Percentiles rank a stretch among this genome's conserved stretches.
These are phyloP conservation scores for Phytophthora megakarya DNA, from an alignment of 352 stramenopile species.

Conservation along the genomic window DNA sequence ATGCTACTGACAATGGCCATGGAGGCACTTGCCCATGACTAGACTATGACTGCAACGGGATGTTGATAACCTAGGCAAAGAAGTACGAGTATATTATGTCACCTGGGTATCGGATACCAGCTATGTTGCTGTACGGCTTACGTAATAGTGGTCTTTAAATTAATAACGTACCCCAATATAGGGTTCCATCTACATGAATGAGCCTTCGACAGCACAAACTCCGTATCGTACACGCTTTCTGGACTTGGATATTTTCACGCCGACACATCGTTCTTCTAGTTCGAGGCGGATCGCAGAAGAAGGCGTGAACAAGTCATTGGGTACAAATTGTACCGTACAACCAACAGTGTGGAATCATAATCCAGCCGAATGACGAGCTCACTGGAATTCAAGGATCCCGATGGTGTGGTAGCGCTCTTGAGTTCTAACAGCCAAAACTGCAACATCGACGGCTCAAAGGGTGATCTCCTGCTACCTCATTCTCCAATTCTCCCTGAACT, in stretches of 20 bases:
- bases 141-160: too few species aligned
- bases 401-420: slow-evolving; percentile 5
- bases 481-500: slow-evolving; percentile 20
- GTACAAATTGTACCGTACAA: slow-evolving; percentile 15
- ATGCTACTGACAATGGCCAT: not conserved
- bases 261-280: too few species aligned
- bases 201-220: not conserved
- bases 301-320: slow-evolving; percentile 3
- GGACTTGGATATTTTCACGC: too few species aligned
- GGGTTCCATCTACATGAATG: not conserved
- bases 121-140: too few species aligned
- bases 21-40: too few species aligned
- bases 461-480: slow-evolving; percentile 2
- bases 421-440: too few species aligned
- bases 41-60: too few species aligned
- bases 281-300: not conserved
- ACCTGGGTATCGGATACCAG: not conserved
- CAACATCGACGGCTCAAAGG: slow-evolving; percentile 1
- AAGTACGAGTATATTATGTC: too few species aligned
- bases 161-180: not conserved
- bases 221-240: too few species aligned
- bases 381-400: slow-evolving; percentile 15
- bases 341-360: too few species aligned
- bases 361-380: not conserved
- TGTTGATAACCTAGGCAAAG: too few species aligned